Base-by-base conservation (phyloP, 2,329 filamentous ascomycete genomes). In the Boeremia lycopersici region DNA sequence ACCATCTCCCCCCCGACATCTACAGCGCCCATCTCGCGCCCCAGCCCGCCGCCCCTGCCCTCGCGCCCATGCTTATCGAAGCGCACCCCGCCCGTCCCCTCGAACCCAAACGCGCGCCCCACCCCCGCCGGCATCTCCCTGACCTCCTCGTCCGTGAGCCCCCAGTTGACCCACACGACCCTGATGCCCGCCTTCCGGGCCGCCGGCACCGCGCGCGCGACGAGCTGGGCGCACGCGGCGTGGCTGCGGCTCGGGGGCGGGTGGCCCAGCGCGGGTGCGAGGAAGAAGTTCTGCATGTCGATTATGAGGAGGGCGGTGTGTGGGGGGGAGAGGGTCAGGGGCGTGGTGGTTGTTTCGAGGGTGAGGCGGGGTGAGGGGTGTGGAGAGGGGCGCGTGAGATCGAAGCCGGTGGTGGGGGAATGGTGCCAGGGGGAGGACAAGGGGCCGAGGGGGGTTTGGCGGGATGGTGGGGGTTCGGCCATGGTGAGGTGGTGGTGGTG, bases 251-350 rank as follows among this genome's bases (percentile, higher is more conserved):
- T 58, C 15, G 41, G 40, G 17, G 36, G 8, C 8, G 25, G 31
- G 19, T 63, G 65, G 10, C 70, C 69, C 8, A 72, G 65, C 1
- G 63, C 42, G 13, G 61, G 44, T 4, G 63, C 68, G 39, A 78
- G 69, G 60, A 78, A 78, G 63, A 75, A 77, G 61, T 78, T 78
- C 53, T 78, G 76, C 76, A 78, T 78, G 61, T 78, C 75, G 53
- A 78, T 74, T 41, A 78, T 71, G 17, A 78, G 59, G 13, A 78
- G 71, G 7, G 74, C 71, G 1, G 76, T 73, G 55, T 69, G 73
- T 26, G 65, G 48, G 2, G 74, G 72, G 29, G 71, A 68, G 31
- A 78, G 70, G 34, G 69, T 68, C 19, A 72, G 67, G 10, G 68
- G 64, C 8, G 61, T 30, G 6, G 64, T 67, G 15, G 66, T 64